These are phyloP conservation scores for Trichoderma brevicompactum DNA, from an alignment of 2,329 filamentous ascomycete genomes.

Conservation along the genomic window DNA sequence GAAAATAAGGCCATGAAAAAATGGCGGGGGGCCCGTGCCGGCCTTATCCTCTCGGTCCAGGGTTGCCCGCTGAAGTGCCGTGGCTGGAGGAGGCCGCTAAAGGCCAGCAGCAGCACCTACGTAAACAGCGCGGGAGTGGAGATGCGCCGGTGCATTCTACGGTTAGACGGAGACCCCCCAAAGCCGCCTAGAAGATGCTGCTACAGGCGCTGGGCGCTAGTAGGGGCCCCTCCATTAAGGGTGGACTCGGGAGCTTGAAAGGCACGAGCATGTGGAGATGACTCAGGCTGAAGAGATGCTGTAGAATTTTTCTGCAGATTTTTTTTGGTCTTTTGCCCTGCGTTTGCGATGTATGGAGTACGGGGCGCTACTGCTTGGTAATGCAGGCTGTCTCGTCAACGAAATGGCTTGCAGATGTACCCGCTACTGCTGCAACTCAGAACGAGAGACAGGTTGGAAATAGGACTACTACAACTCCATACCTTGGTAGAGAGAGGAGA, in stretches of 20 bases:
- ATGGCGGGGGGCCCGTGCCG: constrained; percentile 35
- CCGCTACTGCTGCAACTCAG: constrained; percentile 11
- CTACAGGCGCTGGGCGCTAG: constrained; percentile 10
- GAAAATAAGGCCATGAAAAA: constrained; percentile 28
- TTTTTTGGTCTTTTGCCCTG: neutral
- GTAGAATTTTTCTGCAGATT: neutral
- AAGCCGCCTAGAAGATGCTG: constrained; percentile 16
- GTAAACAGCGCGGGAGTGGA: constrained; percentile 17
- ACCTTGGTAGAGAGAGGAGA: neutral
- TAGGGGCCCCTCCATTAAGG: constrained; percentile 1
- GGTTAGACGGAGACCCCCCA: neutral
- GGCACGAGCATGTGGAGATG: constrained; percentile 25
- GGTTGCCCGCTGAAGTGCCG: constrained; percentile 1
- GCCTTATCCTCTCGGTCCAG: constrained; percentile 34
- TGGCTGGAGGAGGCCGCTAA: constrained; percentile 20
- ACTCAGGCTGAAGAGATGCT: constrained; percentile 19
- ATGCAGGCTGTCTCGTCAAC: constrained; percentile 10
- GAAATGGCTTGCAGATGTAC: neutral
- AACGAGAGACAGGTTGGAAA: neutral
- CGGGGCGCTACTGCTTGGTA: neutral
- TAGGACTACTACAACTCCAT: no score
- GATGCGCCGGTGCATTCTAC: neutral
- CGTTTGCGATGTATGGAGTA: neutral
- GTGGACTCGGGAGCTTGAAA: constrained; percentile 21
- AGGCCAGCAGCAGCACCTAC: neutral